phyloP scores from a whole-genome alignment of 2,329 filamentous ascomycete species.

The Penicillium verrucosum region DNA sequence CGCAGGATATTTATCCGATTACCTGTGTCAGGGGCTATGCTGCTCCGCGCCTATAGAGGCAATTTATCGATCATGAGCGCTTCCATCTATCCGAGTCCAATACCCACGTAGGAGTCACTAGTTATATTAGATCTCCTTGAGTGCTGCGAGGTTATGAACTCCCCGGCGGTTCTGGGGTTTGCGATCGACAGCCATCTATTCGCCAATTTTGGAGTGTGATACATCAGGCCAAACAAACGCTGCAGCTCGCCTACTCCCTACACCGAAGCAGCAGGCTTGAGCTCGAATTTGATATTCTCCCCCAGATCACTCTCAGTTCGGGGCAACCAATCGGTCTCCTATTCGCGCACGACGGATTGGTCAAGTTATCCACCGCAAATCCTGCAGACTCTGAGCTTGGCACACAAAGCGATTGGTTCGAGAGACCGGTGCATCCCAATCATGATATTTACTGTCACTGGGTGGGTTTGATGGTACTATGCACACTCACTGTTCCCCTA shows the following conservation, averaged over 20 bases:
- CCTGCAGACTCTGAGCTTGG: constrained; percentile 15
- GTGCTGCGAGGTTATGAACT: neutral
- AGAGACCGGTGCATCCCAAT: neutral
- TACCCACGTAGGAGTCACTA: neutral
- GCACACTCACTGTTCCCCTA: neutral
- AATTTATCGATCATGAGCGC: neutral
- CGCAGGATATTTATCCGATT: neutral
- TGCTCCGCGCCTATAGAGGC: neutral
- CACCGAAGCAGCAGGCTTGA: neutral
- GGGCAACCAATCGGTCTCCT: neutral
- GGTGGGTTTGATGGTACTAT: neutral
- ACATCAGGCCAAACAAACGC: neutral
- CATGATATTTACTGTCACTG: neutral
- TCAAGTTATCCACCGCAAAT: neutral
- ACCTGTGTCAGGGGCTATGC: neutral
- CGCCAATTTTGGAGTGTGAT: neutral
- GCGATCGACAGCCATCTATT: neutral
- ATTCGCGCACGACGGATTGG: neutral
- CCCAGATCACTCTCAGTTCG: neutral
- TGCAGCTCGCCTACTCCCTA: neutral
- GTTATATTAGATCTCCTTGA: neutral
- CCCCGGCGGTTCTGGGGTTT: neutral
- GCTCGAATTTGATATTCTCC: neutral
- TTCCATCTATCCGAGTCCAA: neutral
- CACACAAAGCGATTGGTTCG: constrained; percentile 1